phyloP scores from a whole-genome alignment of 2,329 filamentous ascomycete species.

The Colletotrichum paranaense region DNA sequence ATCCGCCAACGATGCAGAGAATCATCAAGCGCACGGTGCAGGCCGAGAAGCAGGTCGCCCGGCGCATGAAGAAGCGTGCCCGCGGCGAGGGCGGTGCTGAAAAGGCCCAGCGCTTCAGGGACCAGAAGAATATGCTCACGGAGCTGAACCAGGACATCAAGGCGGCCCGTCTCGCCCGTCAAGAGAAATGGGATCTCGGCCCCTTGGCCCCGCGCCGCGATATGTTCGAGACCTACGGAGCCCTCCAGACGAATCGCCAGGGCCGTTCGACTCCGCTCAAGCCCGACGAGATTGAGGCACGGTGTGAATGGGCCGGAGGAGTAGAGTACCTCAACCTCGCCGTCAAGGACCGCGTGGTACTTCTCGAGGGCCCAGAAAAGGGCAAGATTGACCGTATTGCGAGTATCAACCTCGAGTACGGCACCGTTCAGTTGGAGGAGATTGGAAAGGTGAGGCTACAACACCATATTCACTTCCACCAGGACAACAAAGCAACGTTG shows the following conservation, averaged over 20 bases:
- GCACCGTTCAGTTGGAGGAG: constrained; percentile 70
- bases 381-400: constrained; percentile 84
- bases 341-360: constrained; percentile 81
- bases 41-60: constrained; percentile 72
- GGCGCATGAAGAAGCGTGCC: constrained; percentile 56
- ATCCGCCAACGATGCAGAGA: constrained; percentile 71
- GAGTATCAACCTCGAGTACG: constrained; percentile 63
- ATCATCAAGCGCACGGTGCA: constrained; percentile 73
- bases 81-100: constrained; percentile 44
- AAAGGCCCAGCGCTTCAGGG: constrained; percentile 44
- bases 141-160: constrained; percentile 42
- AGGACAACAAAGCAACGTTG: no score
- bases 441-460: constrained; percentile 69
- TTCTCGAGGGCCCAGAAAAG: constrained; percentile 81
- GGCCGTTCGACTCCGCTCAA: constrained; percentile 48
- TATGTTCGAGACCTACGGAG: constrained; percentile 72
- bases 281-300: constrained; percentile 51
- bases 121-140: constrained; percentile 49
- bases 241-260: constrained; percentile 47
- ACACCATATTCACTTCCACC: neutral
- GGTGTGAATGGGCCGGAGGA: constrained; percentile 67
- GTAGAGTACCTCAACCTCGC: constrained; percentile 70
- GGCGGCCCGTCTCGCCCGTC: constrained; percentile 61
- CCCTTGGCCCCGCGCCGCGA: constrained; percentile 82
- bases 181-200: constrained; percentile 83